phyloP scores from a whole-genome alignment of 371 early-diverging fungal species.

The Mucor racemosus region DNA sequence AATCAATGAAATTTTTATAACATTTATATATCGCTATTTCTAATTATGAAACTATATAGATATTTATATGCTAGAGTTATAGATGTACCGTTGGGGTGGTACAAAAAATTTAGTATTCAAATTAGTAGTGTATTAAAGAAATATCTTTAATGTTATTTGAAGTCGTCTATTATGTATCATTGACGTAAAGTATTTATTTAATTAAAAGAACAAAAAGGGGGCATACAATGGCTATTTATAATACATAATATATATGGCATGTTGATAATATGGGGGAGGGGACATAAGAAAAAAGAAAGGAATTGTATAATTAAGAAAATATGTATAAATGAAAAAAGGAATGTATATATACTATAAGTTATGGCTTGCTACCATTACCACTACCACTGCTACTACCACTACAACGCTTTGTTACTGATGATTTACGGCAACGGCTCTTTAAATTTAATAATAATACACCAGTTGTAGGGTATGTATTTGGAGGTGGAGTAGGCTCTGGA shows the following conservation, averaged over 20 bases:
- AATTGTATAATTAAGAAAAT: slow-evolving; percentile 23
- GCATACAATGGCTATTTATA: slow-evolving; percentile 43
- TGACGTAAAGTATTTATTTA: not conserved
- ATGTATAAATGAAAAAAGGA: not conserved
- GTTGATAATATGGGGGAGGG: slow-evolving; percentile 47
- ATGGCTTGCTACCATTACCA: slow-evolving; percentile 5
- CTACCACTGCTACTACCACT: not conserved
- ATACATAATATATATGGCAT: not conserved
- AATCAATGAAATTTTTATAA: too few species aligned
- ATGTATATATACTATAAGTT: not conserved
- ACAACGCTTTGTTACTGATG: slow-evolving; percentile 17
- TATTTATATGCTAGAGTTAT: too few species aligned
- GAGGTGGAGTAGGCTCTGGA: slow-evolving; percentile 22
- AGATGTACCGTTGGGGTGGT: too few species aligned
- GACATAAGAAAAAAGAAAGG: slow-evolving; percentile 39
- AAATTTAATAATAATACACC: slow-evolving; percentile 44
- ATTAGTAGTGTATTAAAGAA: too few species aligned
- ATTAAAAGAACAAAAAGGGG: not conserved
- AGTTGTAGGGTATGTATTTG: slow-evolving; percentile 30
- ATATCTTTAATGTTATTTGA: not conserved
- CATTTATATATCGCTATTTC: too few species aligned
- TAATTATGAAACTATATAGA: too few species aligned
- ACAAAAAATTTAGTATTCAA: too few species aligned
- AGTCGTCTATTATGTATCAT: not conserved
- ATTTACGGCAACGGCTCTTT: slow-evolving; percentile 37